Base-by-base conservation (phyloP, 2,329 filamentous ascomycete species). In the Clarireedia homoeocarpa region DNA sequence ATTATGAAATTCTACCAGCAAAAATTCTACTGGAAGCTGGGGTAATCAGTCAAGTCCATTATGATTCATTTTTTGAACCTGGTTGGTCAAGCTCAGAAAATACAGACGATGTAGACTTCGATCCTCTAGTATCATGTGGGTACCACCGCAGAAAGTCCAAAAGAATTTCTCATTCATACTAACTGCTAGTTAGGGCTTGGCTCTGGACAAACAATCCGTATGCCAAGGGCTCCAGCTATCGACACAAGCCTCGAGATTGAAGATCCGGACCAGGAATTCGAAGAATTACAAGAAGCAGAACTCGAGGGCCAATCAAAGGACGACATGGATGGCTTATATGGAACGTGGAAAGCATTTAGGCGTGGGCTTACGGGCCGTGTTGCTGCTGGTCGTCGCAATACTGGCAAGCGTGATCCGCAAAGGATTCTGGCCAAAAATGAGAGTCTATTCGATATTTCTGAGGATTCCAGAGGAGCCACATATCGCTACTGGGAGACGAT, bases 41-140 rank as follows among this genome's bases (percentile, higher is more conserved):
- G 0, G 63, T 91, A 1, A 77, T 95, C 51, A 85, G 78, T 0
- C 61, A 80, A 39, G 71, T 73, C 0, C 91, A 95, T 66, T 75
- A 77, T 15, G 71, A 82, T 0, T 88, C 84, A 0, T 71, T 94
- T 1, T 70, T 71, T 20, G 78, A 78, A 2, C 75, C 78, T 2
- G 69, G 69, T 2, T 69, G 66, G 66, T 51, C 45, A 15, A 58
- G 58, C 14, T 59, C 60, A 6, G 57, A 58, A 15, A 47, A 59
- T 24, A 20, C 38, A 2, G 24, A 40, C 2, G 50, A 55, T 7
- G 36, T 55, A 17, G 7, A 30, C 34, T 24, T 36, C 7, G 54
- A 51, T 5, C 50, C 58, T 30, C 40, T 65, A 47, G 44, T 47
- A 34, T 40, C 47, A 10, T 66, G 64, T 64, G 59, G 51, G 63